Evolutionary conservation across 371 early-diverging fungal genomes (phyloP), one percentile per base, ranked within the genome.

Genomic region (Haplosporangium sp.): DNA sequence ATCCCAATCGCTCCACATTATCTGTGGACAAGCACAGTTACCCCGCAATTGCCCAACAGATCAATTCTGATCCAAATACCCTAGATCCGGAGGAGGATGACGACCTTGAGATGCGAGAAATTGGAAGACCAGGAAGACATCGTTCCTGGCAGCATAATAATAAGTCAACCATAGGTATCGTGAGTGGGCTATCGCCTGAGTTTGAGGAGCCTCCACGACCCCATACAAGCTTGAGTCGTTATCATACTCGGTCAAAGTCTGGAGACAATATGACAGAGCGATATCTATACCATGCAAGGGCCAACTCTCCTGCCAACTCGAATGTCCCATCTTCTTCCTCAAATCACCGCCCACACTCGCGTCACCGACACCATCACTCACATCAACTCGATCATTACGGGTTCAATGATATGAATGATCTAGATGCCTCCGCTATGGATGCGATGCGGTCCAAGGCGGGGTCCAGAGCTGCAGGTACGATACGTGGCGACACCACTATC

Each of bases 121-220:
- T 65, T 9, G 53, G 38, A 39, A 71, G 57, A 11, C 37, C 66
- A 11, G 17, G 59, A 6, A 20, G 57, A 1, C 69, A 77, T 17
- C 69, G 47, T 6, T 77, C 73, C 9, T 77, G 78, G 78, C 74
- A 58, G n/a, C 47, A 61, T 35, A 66, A 67, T 0, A 74, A 74
- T 47, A 63, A 17, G 55, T 77, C 77, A 11, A 71, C 61, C 4
- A 77, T 59, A 0, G 77, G 77, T 8, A 72, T 77, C 35, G 72
- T 77, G 35, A 77, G 72, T 17, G 77, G 77, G 17, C 63, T 77
- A 19, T 58, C 57, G 1, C 77, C 77, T 1, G 77, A 71, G 50
- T 55, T 71, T 3, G 65, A 64, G 55, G 76, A 38, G 6, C 61
- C 55, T 5, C 20, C 37, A 15, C 71, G 76, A 10, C 63, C 76